Percentiles rank a stretch among this genome's conserved stretches.
Conservation (phyloP, 441 rosid species). For the Adansonia madagascariensis region DNA sequence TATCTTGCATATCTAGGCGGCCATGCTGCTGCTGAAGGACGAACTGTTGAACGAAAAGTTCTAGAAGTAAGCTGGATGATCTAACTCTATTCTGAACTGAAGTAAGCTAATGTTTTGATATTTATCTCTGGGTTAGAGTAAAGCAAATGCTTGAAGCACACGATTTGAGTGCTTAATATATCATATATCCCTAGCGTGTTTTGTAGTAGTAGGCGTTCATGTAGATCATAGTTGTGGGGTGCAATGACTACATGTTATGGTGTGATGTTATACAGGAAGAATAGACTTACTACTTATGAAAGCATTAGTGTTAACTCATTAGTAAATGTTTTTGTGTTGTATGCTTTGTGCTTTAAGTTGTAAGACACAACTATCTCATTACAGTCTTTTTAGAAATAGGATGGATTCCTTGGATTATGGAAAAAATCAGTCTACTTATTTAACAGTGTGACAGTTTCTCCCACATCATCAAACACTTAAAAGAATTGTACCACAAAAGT, state of each 20-base stretch:
- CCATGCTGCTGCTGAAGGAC: slow-evolving; percentile 61
- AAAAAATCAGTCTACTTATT: not conserved
- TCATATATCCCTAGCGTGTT: not conserved
- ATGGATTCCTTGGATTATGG: slow-evolving; percentile 11
- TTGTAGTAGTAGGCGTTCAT: not conserved
- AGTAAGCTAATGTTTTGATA: slow-evolving; percentile 33
- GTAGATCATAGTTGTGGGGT: not conserved
- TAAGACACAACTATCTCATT: not conserved
- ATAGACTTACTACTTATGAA: not conserved
- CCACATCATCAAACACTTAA: not conserved
- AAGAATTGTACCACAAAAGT: not conserved
- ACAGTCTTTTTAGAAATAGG: not conserved
- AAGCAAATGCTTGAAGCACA: slow-evolving; percentile 17
- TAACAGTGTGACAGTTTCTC: slow-evolving; percentile 10
- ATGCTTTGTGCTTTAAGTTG: slow-evolving; percentile 13
- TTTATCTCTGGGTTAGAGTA: slow-evolving; percentile 22
- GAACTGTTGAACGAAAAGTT: slow-evolving; percentile 80
- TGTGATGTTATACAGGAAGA: not conserved
- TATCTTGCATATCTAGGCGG: slow-evolving; percentile 92
- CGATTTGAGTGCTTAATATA: slow-evolving; percentile 19
- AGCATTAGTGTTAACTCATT: not conserved
- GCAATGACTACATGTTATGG: not conserved
- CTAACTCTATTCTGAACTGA: slow-evolving; percentile 28
- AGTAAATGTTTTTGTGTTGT: not conserved
- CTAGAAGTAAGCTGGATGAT: slow-evolving; percentile 73